Evolutionary conservation across 2,329 filamentous ascomycete genomes (phyloP), one percentile per base, ranked within the genome.

Genomic region (Aureobasidium leucospermi): DNA sequence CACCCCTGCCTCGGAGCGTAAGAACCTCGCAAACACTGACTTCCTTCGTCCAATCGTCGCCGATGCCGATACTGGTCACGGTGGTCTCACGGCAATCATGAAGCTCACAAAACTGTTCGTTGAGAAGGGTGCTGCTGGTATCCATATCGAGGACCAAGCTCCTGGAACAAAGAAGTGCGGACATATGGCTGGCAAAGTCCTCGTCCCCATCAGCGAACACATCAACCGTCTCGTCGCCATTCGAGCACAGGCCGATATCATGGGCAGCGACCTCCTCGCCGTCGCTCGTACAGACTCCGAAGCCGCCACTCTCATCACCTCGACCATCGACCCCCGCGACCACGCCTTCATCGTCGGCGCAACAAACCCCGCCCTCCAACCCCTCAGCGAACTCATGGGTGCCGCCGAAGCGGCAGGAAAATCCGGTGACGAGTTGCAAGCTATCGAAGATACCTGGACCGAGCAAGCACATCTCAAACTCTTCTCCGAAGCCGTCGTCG

Each of bases 111-210:
- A 96, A 81, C 84, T 97, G 60, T 97, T 99, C 74, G 78, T 97
- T 65, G 94, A 99, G 80, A 91, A 92, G 75, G 94, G 94, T 67
- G 94, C 94, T 47, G 94, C 94, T 43, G 94, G 94, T 66, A 96
- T 99, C 70, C 94, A 99, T 77, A 96, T 99, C 67, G 94, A 99
- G 77, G 94, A 99, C 74, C 94, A 97, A 77, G 93, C 94, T 4
- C 93, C 94, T 3, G 94, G 94, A 58, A 97, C 94, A 52, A 99
- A 99, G 85, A 99, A 99, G 84, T 99, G 94, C 74, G 94, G 94
- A 64, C 94, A 97, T 78, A 97, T 97, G 94, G 94, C 94, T 65
- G 94, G 94, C 70, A 97, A 97, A 79, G 94, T 97, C 45, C 81
- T 99, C 62, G 94, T 99, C 56, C 94, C 94, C 53, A 95, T 96